A percentile compares a stretch with the other conserved stretches of the same genome.
These are phyloP conservation scores for Chlamydomonas sp. DNA, from an alignment of 139 green algal genomes.

Conservation along the genomic window DNA sequence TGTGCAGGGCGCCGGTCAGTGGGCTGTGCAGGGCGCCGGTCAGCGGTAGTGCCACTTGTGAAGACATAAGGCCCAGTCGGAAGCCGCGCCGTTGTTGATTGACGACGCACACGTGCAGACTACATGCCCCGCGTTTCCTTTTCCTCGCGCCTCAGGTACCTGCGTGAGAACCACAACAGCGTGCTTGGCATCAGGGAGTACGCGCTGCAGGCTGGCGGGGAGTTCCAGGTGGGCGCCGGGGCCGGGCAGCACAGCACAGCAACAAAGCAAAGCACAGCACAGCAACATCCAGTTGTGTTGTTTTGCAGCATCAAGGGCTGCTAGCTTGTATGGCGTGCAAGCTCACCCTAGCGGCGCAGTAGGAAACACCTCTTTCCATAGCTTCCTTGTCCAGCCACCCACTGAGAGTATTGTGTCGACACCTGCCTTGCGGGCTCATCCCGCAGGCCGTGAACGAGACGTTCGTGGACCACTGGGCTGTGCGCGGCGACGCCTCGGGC, in stretches of 20 bases:
- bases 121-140: not conserved
- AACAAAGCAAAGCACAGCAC: too few relatives aligned
- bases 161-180: slow-evolving; percentile 84
- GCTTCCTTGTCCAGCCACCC: too few relatives aligned
- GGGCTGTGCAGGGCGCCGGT: too few relatives aligned
- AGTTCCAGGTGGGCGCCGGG: slow-evolving; percentile 54
- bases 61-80: too few relatives aligned
- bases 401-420: not conserved
- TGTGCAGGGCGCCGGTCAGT: too few relatives aligned
- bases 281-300: too few relatives aligned
- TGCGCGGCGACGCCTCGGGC: slow-evolving; percentile 10
- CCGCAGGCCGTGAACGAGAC: slow-evolving; percentile 10
- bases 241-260: not conserved
- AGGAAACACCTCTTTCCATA: too few relatives aligned
- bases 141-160: slow-evolving; percentile 47
- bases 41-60: too few relatives aligned
- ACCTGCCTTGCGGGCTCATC: not conserved
- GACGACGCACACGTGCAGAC: not conserved
- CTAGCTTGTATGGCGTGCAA: too few relatives aligned
- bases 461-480: slow-evolving; percentile 14
- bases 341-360: too few relatives aligned
- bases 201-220: slow-evolving; percentile 50
- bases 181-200: slow-evolving; percentile 84
- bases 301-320: too few relatives aligned
- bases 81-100: too few relatives aligned